Evolutionary conservation across 495 filamentous ascomycete genomes (phyloP).

Genomic region (Hamigera avellanea): DNA sequence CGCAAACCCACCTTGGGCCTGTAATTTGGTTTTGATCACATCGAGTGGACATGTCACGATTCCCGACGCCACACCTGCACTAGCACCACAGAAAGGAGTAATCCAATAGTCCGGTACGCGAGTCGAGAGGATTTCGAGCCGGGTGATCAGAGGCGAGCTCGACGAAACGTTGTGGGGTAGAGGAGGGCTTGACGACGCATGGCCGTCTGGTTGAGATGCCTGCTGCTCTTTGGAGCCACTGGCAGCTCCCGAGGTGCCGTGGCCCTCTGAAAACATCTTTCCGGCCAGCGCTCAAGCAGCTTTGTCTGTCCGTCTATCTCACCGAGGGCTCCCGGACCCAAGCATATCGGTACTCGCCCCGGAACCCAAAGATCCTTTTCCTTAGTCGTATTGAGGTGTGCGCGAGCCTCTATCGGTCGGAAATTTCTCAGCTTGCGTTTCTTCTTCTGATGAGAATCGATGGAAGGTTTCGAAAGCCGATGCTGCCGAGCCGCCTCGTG

Average conservation of each 20-base stretch:
- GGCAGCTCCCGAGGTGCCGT: constrained; percentile 20
- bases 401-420: neutral
- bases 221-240: constrained; percentile 19
- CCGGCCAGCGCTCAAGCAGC: constrained; percentile 26
- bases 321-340: constrained; percentile 35
- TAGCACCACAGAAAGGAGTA: constrained; percentile 66
- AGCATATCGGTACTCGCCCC: constrained; percentile 40
- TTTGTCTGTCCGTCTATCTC: constrained; percentile 27
- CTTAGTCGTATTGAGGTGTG: neutral
- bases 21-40: constrained; percentile 97
- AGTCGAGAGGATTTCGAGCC: constrained; percentile 43
- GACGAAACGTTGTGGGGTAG: constrained; percentile 9
- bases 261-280: constrained; percentile 29
- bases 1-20: constrained; percentile 80
- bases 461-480: constrained; percentile 14
- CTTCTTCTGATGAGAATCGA: constrained; percentile 1
- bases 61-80: constrained; percentile 82
- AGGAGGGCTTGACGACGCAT: constrained; percentile 11
- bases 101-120: constrained; percentile 39
- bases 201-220: constrained; percentile 11
- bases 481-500: constrained; percentile 19
- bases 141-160: constrained; percentile 30
- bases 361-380: constrained; percentile 24
- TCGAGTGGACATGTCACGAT: constrained; percentile 95
- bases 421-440: too few relatives aligned